Percentiles rank a stretch among this genome's conserved stretches.
phyloP scores from a whole-genome alignment of 1,284 basidiomycete species.

The Tylopilus sp. region DNA sequence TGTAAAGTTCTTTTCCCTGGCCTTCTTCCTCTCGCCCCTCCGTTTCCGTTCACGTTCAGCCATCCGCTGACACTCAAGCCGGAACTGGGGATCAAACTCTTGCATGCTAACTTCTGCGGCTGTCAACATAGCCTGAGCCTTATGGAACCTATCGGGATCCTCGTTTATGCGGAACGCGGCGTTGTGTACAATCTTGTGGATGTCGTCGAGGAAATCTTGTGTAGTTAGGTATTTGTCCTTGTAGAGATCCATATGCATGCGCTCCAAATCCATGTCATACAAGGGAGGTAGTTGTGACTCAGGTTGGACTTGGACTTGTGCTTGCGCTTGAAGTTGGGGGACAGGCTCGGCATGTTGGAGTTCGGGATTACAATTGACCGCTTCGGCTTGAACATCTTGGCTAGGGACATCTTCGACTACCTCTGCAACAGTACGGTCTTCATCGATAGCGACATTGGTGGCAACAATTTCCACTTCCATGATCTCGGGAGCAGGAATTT shows the following conservation, averaged over 20 bases:
- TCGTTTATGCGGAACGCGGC: slow-evolving; percentile 63
- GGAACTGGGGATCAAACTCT: slow-evolving; percentile 84
- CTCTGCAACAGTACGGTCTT: slow-evolving; percentile 47
- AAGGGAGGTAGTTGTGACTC: slow-evolving; percentile 36
- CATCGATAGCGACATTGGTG: slow-evolving; percentile 43
- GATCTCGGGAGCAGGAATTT: slow-evolving; percentile 32
- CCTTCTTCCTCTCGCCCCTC: slow-evolving; percentile 57
- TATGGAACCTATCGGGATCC: slow-evolving; percentile 76
- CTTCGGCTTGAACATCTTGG: slow-evolving; percentile 30
- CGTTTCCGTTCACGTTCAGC: slow-evolving; percentile 75
- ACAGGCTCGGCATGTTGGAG: slow-evolving; percentile 20
- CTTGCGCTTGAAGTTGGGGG: slow-evolving; percentile 38
- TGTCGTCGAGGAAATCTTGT: slow-evolving; percentile 84
- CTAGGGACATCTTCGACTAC: slow-evolving; percentile 39
- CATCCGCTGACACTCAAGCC: slow-evolving; percentile 87
- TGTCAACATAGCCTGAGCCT: slow-evolving; percentile 89
- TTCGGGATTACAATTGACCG: slow-evolving; percentile 34
- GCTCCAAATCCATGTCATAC: slow-evolving; percentile 87
- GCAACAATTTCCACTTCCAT: slow-evolving; percentile 35
- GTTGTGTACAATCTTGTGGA: slow-evolving; percentile 88
- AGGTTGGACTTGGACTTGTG: slow-evolving; percentile 18
- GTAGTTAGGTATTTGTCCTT: slow-evolving; percentile 87
- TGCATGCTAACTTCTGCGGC: slow-evolving; percentile 85
- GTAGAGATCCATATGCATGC: slow-evolving; percentile 86
- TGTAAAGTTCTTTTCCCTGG: slow-evolving; percentile 38